These are phyloP conservation scores for Populus trichocarpa DNA, from an alignment of 441 rosid species.

Conservation along the genomic window DNA sequence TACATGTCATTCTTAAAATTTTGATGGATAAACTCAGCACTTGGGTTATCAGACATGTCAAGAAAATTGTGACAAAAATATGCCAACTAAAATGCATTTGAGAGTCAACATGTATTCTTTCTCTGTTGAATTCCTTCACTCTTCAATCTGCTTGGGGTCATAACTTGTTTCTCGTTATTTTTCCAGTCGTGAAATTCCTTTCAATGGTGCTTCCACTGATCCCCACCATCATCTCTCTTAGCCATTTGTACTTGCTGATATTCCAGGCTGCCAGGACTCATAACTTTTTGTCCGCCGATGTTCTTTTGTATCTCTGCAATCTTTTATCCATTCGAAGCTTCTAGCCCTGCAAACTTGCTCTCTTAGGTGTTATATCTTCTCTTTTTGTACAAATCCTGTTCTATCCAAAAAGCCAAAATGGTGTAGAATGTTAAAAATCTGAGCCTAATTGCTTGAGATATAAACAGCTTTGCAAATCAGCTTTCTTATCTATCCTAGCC, in stretches of 20 bases:
- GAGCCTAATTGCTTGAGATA: background rate
- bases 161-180: background rate
- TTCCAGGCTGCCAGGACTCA: background rate
- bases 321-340: background rate
- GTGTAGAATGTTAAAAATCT: background rate
- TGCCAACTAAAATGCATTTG: background rate
- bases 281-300: background rate
- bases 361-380: background rate
- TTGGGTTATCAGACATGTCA: background rate
- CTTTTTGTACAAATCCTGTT: background rate
- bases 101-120: background rate
- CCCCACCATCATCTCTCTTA: background rate
- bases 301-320: background rate
- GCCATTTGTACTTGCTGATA: background rate
- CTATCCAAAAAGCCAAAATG: background rate
- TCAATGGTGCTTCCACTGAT: background rate
- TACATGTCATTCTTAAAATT: background rate
- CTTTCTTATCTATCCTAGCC: background rate
- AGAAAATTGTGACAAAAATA: background rate
- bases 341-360: background rate
- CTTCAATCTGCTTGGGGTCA: background rate
- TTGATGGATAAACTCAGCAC: background rate
- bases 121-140: background rate
- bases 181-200: background rate
- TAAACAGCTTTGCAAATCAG: background rate